phyloP scores from a whole-genome alignment of 768 basidiomycete species.

The Kondoa subrosea region DNA sequence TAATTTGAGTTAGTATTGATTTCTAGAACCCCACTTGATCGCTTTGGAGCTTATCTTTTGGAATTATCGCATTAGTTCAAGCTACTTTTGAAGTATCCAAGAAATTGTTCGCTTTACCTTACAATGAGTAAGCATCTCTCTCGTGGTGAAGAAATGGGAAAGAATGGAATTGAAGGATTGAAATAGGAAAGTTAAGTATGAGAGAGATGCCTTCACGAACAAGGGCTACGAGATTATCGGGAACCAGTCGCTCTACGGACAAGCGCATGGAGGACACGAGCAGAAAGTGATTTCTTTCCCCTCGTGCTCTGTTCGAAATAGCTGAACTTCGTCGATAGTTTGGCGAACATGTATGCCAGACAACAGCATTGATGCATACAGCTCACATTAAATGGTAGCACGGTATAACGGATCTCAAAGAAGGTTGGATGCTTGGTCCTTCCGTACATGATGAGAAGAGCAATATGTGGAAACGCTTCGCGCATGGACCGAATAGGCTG shows the following conservation, averaged over 20 bases:
- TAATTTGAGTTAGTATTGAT: too few species aligned
- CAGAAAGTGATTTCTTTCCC: too few species aligned
- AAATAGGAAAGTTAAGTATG: neutral
- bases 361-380: neutral
- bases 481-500: conserved; percentile 1
- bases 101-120: neutral
- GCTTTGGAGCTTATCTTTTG: too few species aligned
- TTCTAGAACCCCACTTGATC: too few species aligned
- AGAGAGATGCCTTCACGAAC: neutral
- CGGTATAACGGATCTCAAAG: neutral
- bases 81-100: conserved; percentile 1
- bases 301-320: too few species aligned
- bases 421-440: conserved; percentile 2
- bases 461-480: neutral
- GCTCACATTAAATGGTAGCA: neutral
- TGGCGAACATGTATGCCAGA: neutral
- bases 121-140: neutral
- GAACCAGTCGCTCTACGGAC: neutral
- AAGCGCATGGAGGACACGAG: neutral
- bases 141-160: too few species aligned
- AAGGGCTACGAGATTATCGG: conserved; percentile 7
- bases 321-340: too few species aligned
- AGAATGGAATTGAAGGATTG: neutral
- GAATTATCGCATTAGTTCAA: too few species aligned
- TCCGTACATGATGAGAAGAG: neutral